Conservation (phyloP, 768 basidiomycete genomes). For the Macrolepiota fuliginosa region DNA sequence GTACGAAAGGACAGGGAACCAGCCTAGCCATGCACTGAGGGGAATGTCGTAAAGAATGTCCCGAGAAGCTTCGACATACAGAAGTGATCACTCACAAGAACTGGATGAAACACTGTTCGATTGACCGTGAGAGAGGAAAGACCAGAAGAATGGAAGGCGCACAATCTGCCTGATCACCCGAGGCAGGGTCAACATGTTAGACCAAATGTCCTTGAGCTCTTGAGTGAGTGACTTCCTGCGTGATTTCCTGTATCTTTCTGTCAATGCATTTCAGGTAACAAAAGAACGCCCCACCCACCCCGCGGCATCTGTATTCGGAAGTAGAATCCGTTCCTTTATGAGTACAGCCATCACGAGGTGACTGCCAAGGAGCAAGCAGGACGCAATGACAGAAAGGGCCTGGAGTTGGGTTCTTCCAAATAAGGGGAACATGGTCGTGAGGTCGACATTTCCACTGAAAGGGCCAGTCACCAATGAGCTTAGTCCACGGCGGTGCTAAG, state of each 20-base stretch:
- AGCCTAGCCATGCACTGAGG: conserved; percentile 75
- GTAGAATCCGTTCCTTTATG: conserved; percentile 75
- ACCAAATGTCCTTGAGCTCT: conserved; percentile 68
- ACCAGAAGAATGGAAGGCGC: conserved; percentile 25
- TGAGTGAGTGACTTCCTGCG: conserved; percentile 27
- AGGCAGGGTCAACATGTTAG: conserved; percentile 67
- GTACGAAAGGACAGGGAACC: conserved; percentile 94
- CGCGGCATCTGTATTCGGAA: conserved; percentile 26
- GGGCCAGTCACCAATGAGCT: neutral
- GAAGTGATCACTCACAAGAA: conserved; percentile 57
- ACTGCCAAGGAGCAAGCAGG: conserved; percentile 58
- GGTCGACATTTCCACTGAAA: conserved; percentile 74
- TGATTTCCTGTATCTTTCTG: conserved; percentile 20
- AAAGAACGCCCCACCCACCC: conserved; percentile 15
- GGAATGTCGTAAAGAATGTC: neutral
- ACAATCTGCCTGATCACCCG: conserved; percentile 78
- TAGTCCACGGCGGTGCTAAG: neutral
- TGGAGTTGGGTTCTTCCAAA: conserved; percentile 80
- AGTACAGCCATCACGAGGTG: conserved; percentile 60
- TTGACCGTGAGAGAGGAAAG: neutral
- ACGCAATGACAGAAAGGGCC: conserved; percentile 75
- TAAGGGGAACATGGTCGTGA: conserved; percentile 67
- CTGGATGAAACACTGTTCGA: conserved; percentile 66
- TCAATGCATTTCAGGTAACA: neutral
- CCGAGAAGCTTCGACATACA: neutral